A percentile compares a stretch with the other conserved stretches of the same genome.
Conservation (phyloP, 495 filamentous ascomycete genomes). For the Paragyromitra xinjiangensis region DNA sequence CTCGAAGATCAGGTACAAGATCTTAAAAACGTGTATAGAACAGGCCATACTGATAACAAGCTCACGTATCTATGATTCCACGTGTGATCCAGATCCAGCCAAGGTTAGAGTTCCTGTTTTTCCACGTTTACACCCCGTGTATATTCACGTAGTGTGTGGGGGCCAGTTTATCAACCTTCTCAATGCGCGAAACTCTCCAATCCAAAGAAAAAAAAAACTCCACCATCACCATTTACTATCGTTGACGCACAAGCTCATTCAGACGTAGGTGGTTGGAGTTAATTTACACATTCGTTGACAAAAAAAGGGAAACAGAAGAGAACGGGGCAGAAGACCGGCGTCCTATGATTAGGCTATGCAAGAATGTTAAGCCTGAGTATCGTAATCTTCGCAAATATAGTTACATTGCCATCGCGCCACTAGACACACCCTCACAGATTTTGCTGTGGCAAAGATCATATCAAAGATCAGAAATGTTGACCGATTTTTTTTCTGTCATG, state of each 20-base stretch:
- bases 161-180: slow-evolving; percentile 19
- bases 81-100: not conserved
- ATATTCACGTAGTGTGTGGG: slow-evolving; percentile 3
- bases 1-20: slow-evolving; percentile 27
- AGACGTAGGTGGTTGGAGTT: not conserved
- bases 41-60: not conserved
- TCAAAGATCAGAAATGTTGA: slow-evolving; percentile 2
- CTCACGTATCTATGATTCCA: not conserved
- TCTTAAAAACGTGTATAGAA: not conserved
- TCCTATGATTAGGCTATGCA: slow-evolving; percentile 36
- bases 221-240: not conserved
- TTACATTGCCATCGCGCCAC: slow-evolving; percentile 10
- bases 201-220: not conserved
- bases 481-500: slow-evolving; percentile 12
- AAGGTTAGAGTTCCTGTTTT: not conserved
- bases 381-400: slow-evolving; percentile 10
- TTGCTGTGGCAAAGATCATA: not conserved
- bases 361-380: slow-evolving; percentile 30
- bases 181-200: not conserved
- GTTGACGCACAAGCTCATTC: not conserved
- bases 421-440: not conserved
- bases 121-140: not conserved
- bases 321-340: slow-evolving; percentile 12
- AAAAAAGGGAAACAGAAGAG: not conserved
- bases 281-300: not conserved